Evolutionary conservation across 805 yeast genomes (phyloP), one percentile per base, ranked within the genome.

Genomic region (Candida silvicultrix): DNA sequence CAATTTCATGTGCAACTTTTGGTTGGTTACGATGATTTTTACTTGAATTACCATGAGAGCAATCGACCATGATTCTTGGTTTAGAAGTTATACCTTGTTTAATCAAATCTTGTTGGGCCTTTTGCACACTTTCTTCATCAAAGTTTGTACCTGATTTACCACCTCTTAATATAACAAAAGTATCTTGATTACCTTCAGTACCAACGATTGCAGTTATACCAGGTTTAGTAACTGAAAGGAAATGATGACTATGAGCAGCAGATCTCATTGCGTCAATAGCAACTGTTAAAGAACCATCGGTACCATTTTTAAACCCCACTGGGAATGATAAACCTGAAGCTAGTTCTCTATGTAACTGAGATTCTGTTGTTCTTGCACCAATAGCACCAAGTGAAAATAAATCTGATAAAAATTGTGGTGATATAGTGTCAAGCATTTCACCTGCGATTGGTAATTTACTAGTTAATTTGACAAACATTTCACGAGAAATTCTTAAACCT

Each of bases 281-380:
- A 51, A 92, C 97, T 56, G 89, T 95, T 43, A 94, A 68, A 40
- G 90, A 81, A 62, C 99, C 99, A 66, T 94, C 98, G 37, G 99
- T 92, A 62, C 98, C 98, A 63, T 92, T 92, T 66, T 92, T 92
- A 83, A 92, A 92, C 45, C 99, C 99, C 49, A 92, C 89, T 38
- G 99, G 99, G 89, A 94, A 92, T 3, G 96, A 87, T 41, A 94
- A 73, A 29, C 98, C 99, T 1, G 97, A 89, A 4, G 98, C 96
- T 56, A 92, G 78, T 68, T 92, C 99, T 67, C 99, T 83, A 68
- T 92, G 99, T 45, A 92, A 79, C 73, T 92, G 99, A 36, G 97
- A 89, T 73, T 92, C 99, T 36, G 99, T 92, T 40, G 99, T 92
- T 75, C 99, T 85, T 36, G 99, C 99, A 60, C 99, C 99, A 65